A percentile compares a stretch with the other conserved stretches of the same genome.
Conservation (phyloP, 2,329 filamentous ascomycete genomes). For the Didymella segeticola region DNA sequence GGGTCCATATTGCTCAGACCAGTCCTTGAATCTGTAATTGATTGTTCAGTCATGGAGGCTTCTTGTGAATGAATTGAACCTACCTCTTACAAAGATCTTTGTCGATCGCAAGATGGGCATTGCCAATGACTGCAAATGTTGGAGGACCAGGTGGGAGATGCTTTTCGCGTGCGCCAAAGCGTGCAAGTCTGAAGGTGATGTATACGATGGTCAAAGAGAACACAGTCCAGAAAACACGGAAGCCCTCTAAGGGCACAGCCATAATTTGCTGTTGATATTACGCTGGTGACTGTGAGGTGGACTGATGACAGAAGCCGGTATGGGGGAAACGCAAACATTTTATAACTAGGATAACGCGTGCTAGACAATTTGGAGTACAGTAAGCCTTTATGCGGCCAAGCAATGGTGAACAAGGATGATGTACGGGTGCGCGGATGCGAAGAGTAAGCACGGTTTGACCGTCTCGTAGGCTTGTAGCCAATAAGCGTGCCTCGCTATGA, state of each 20-base stretch:
- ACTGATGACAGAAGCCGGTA: neutral
- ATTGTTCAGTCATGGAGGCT: neutral
- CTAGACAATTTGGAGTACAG: neutral
- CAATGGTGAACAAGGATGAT: neutral
- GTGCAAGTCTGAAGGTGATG: constrained; percentile 24
- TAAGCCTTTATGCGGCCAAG: neutral
- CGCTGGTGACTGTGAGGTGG: neutral
- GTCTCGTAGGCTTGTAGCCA: neutral
- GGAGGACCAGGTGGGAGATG: constrained; percentile 37
- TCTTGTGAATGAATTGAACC: neutral
- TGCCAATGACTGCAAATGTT: constrained; percentile 35
- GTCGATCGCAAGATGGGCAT: constrained; percentile 30
- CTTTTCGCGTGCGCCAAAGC: constrained; percentile 33
- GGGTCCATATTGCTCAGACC: constrained; percentile 28
- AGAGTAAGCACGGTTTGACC: neutral
- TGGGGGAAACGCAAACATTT: neutral
- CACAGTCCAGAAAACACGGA: neutral
- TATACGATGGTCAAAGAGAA: constrained; percentile 9
- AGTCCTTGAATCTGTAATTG: constrained; percentile 26
- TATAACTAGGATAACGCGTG: neutral
- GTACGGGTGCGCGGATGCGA: neutral
- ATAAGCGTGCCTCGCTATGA: neutral
- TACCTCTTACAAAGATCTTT: constrained; percentile 26
- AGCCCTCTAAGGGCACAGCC: neutral
- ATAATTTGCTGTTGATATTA: neutral